Base-by-base conservation (phyloP, 768 basidiomycete species). In the Dendrothele bispora region DNA sequence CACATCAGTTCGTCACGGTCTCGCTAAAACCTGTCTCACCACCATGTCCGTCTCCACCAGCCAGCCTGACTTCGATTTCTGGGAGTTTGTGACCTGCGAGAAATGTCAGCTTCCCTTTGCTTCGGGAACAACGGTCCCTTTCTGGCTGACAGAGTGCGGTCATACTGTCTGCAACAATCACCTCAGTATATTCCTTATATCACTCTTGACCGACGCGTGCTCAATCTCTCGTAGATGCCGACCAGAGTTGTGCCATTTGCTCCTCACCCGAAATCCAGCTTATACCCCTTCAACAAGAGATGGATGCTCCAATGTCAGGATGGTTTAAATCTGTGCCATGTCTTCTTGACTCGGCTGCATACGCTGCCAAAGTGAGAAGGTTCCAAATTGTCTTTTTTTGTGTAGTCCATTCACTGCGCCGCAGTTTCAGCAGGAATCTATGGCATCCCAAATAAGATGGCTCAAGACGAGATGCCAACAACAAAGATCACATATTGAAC, bases 71-170 rank as follows among this genome's bases (percentile, higher is more conserved):
- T 73, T 79, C 47, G 83, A 86, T 54, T 86, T 89, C 61, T 93
- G 91, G 90, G 85, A 90, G 37, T 90, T 88, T 52, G 83, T 90
- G 5, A 65, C 68, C 45, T 93, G 91, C 56, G 70, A 78, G 0
- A 72, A 77, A 58, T 93, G 91, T 55, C 82, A 83, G 53, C 72
- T 88, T 22, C 78, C 83, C 0, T 92, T 86, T 55, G 58, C 70
- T 6, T 68, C 79, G 2, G 78, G 75, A 1, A 75, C 83, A 8
- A 71, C 77, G 3, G 67, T 88, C 22, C 91, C 91, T 0, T 93
- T 92, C 62, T 93, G 91, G 91, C 72, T 91, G 50, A 91, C 91
- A 2, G 88, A 91, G 62, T 93, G 91, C 56, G 88, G 88, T 0
- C 91, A 93, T 72, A 78, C 92, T 48, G 55, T 92, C 22, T 93